Evolutionary conservation across 1,284 basidiomycete species (phyloP), one percentile per base, ranked within the genome.

Genomic region (Microbotryum intermedium): DNA sequence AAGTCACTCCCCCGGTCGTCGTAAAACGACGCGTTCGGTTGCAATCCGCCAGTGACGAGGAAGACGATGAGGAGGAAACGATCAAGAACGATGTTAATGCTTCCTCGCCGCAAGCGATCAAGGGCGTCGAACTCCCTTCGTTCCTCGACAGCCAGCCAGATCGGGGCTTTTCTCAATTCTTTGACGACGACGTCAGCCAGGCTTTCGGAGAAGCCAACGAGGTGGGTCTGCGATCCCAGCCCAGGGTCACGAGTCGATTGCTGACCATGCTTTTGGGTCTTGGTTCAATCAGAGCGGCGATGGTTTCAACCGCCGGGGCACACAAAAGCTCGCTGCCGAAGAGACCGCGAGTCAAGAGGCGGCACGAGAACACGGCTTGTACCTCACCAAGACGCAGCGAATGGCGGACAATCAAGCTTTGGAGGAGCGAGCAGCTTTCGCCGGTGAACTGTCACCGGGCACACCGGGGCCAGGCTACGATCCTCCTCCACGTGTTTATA

Each of bases 101-200:
- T 25, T 28, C 46, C 20, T 46, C 50, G 28, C 28, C 42, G 6
- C 29, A 49, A 11, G 55, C 28, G 50, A 16, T n/a, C 23, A 48
- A 43, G n/a, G 43, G 43, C 10, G 50, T 52, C 29, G 57, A 46
- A 9, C n/a, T 21, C 50, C 56, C 6, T 11, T 45, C 50, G 26
- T 50, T 45, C 43, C 43, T n/a, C 50, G 25, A 50, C 26, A 16
- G 26, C 16, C 34, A 50, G 50, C n/a, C 34, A n/a, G 64, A 59
- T 29, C 58, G 53, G 11, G 61, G 57, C 13, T 63, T 68, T 52
- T 68, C 66, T 6, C 63, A 68, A 25, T 68, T 68, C 55, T 68
- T 66, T 53, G 49, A 65, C 59, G 60, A 57, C n/a, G 57, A 61
- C 28, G 64, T 68, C 60, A 57, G 57, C 29, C 58, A 58, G 16